These are phyloP conservation scores for Salix brachista DNA, from an alignment of 345 rosid species.

Conservation along the genomic window DNA sequence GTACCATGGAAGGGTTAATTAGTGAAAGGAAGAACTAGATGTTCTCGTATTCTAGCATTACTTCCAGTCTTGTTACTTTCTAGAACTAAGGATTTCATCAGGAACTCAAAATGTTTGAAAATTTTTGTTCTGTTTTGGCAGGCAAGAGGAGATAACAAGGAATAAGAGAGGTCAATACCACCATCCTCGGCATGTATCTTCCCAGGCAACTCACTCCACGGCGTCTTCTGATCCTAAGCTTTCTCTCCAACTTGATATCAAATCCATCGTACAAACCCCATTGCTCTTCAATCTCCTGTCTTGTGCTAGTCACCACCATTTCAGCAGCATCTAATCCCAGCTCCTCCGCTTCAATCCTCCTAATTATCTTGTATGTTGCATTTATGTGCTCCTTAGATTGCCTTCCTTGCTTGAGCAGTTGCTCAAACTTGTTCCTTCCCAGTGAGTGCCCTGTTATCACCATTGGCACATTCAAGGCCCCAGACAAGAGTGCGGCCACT, in stretches of 20 bases:
- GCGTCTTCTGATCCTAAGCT: conserved; percentile 55
- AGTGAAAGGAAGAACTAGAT: not conserved
- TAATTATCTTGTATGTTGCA: conserved; percentile 54
- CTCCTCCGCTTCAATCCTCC: conserved; percentile 62
- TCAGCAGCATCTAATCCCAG: conserved; percentile 55
- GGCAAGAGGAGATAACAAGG: not conserved
- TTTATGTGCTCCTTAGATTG: conserved; percentile 55
- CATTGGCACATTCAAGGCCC: conserved; percentile 64
- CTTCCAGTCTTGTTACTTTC: not conserved
- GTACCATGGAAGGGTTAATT: not conserved
- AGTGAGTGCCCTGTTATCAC: conserved; percentile 65
- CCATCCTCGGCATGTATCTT: conserved; percentile 63
- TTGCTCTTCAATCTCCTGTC: conserved; percentile 71
- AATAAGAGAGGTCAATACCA: conserved; percentile 35
- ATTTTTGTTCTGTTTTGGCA: not conserved
- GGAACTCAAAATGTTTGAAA: not conserved
- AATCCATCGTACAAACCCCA: conserved; percentile 79
- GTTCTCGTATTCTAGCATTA: too few species aligned
- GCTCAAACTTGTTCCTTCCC: conserved; percentile 68
- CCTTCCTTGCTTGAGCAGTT: conserved; percentile 63
- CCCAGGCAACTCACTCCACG: conserved; percentile 71
- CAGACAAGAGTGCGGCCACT: conserved; percentile 56
- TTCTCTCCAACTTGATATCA: conserved; percentile 59
- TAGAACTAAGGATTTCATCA: not conserved
- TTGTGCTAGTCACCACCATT: conserved; percentile 68